phyloP scores from a whole-genome alignment of 306 rosid genomes.

The Cucurbita argyrosperma region DNA sequence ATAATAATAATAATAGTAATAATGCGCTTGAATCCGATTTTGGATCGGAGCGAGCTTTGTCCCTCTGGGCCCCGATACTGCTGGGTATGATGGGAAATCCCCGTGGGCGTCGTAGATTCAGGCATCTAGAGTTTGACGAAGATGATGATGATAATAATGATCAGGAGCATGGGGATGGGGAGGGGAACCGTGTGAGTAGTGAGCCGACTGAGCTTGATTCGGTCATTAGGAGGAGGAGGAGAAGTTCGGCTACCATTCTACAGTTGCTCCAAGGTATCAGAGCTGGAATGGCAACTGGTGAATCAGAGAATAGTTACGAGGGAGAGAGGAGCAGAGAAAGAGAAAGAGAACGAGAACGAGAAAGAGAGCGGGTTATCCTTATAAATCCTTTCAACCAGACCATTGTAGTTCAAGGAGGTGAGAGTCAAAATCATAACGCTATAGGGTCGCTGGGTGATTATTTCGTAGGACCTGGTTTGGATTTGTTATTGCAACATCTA shows the following conservation, averaged over 20 bases:
- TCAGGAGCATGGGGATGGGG: slow-evolving; percentile 6
- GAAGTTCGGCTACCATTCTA: slow-evolving; percentile 50
- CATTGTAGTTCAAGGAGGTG: slow-evolving; percentile 39
- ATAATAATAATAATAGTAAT: no score
- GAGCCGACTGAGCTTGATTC: slow-evolving; percentile 39
- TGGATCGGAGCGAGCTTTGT: slow-evolving; percentile 42
- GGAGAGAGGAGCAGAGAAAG: slow-evolving; percentile 32
- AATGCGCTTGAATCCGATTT: slow-evolving; percentile 23
- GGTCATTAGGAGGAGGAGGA: slow-evolving; percentile 54
- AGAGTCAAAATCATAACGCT: slow-evolving; percentile 16
- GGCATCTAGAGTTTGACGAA: slow-evolving; percentile 28
- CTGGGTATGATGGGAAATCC: slow-evolving; percentile 64
- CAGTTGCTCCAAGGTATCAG: slow-evolving; percentile 69
- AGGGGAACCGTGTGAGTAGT: slow-evolving; percentile 10
- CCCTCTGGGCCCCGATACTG: slow-evolving; percentile 71
- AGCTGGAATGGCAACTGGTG: slow-evolving; percentile 42
- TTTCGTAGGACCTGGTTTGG: slow-evolving; percentile 60
- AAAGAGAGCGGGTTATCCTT: slow-evolving; percentile 43
- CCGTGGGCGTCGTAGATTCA: slow-evolving; percentile 30
- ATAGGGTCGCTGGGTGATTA: slow-evolving; percentile 63
- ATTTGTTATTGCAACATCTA: slow-evolving; percentile 60
- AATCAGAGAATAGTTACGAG: slow-evolving; percentile 27
- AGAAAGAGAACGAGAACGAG: slow-evolving; percentile 18
- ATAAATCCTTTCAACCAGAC: slow-evolving; percentile 54
- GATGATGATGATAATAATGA: slow-evolving; percentile 17